Base-by-base conservation (phyloP, 2,329 filamentous ascomycete genomes). In the Chaetomiaceae sp. region DNA sequence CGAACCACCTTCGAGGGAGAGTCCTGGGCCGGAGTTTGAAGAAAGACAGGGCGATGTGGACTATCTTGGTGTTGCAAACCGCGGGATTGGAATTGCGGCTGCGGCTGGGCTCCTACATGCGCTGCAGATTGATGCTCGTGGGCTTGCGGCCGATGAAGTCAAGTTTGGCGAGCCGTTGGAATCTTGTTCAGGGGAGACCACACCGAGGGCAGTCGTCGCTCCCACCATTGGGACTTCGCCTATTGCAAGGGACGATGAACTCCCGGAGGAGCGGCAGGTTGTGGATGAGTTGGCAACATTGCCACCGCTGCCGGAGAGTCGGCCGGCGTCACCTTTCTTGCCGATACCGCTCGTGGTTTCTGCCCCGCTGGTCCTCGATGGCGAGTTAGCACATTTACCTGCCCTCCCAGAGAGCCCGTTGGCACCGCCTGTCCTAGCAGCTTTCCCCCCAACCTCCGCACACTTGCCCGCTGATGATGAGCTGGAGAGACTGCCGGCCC, bases 1-100 rank as follows among this genome's bases (percentile, higher is more conserved):
- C 53, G 71, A 72, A 41, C 61, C 68, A 18, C 58, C 61, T n/a
- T 63, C 68, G 14, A 65, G 64, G 23, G 64, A 56, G 33, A 43
- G 32, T 9, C 50, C 47, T 4, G 57, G 38, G 63, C 68, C 25
- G 61, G 66, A 69, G 20, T 61, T 62, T 21, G 58, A 65, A n/a
- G 53, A 59, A 10, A 54, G 60, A 27, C 61, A 66, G 38, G 62
- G 67, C 27, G 67, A 67, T 43, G 61, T 66, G 14, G 62, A 64
- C 20, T 56, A 60, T 53, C 29, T 49, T 13, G n/a, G 16, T 16
- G 23, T 36, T 5, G 20, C 5, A 3, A 14, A 30, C 9, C n/a
- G 18, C 13, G 33, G 41, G 30, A 27, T 49, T 16, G 10, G 48
- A 3, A 16, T 41, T 9, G 41, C 23, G 20, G 21, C 13, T 11